These are phyloP conservation scores for Zoysia matrella DNA, from an alignment of 202 grass and related monocot genomes.

Conservation along the genomic window DNA sequence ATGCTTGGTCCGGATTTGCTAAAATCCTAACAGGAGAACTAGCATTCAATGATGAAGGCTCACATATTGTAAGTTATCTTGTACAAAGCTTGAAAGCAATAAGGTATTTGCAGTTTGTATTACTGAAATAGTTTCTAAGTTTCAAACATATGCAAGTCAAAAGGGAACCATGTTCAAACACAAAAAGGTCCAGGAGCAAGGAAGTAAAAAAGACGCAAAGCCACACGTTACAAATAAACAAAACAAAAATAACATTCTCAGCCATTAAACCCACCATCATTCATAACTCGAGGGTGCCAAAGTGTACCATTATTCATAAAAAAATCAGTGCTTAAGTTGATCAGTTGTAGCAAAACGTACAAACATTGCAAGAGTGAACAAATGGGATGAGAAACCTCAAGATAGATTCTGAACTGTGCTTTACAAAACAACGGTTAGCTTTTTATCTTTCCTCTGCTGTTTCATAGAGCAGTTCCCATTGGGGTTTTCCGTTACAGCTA, in stretches of 20 bases:
- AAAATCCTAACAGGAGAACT: background rate
- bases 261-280: background rate
- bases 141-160: background rate
- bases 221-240: background rate
- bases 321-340: background rate
- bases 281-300: background rate
- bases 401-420: background rate
- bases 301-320: background rate
- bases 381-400: background rate
- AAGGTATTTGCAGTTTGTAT: background rate
- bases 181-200: background rate
- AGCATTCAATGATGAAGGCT: background rate
- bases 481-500: background rate
- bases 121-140: background rate
- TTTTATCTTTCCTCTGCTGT: background rate
- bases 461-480: background rate
- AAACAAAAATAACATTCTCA: background rate
- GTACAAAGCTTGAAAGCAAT: background rate
- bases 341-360: background rate
- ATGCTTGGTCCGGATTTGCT: no score
- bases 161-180: background rate
- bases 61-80: background rate
- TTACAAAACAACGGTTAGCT: background rate
- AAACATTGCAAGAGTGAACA: constrained; percentile 4
- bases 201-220: background rate